phyloP scores from a whole-genome alignment of 2,329 filamentous ascomycete genomes.

The Arthrobotrys musiformis region DNA sequence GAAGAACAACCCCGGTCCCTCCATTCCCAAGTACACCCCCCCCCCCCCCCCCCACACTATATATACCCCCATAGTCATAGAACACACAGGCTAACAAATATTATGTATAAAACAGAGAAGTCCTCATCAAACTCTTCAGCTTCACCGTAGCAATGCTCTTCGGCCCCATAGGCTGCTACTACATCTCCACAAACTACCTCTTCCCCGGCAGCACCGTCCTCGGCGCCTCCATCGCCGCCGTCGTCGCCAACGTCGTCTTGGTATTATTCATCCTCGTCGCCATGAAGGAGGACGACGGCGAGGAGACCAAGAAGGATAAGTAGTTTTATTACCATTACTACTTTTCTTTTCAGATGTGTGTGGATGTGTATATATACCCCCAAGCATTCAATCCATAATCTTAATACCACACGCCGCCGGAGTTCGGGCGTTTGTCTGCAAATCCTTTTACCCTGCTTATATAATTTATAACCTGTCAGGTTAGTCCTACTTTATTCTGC shows the following conservation, averaged over 20 bases:
- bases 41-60: slow-evolving; percentile 74
- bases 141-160: slow-evolving; percentile 94
- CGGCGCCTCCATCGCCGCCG: slow-evolving; percentile 72
- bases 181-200: slow-evolving; percentile 77
- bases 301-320: slow-evolving; percentile 67
- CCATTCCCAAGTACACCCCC: slow-evolving; percentile 70
- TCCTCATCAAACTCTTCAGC: slow-evolving; percentile 87
- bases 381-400: slow-evolving; percentile 5
- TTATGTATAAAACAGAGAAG: slow-evolving; percentile 68
- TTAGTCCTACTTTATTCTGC: too few species aligned
- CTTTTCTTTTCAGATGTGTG: background rate
- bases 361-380: background rate
- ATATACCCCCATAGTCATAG: slow-evolving; percentile 69
- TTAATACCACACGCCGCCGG: background rate
- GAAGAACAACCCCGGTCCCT: slow-evolving; percentile 69
- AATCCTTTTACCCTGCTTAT: too few species aligned
- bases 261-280: slow-evolving; percentile 91
- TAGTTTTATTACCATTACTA: slow-evolving; percentile 59
- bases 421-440: slow-evolving; percentile 7
- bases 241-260: slow-evolving; percentile 91
- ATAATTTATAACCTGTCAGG: too few species aligned
- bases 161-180: slow-evolving; percentile 88
- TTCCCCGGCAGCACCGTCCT: slow-evolving; percentile 74
- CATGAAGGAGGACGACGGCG: slow-evolving; percentile 79
- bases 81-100: background rate